Evolutionary conservation across 495 filamentous ascomycete species (phyloP), one percentile per base, ranked within the genome.

Genomic region (Penicillium turbatum): DNA sequence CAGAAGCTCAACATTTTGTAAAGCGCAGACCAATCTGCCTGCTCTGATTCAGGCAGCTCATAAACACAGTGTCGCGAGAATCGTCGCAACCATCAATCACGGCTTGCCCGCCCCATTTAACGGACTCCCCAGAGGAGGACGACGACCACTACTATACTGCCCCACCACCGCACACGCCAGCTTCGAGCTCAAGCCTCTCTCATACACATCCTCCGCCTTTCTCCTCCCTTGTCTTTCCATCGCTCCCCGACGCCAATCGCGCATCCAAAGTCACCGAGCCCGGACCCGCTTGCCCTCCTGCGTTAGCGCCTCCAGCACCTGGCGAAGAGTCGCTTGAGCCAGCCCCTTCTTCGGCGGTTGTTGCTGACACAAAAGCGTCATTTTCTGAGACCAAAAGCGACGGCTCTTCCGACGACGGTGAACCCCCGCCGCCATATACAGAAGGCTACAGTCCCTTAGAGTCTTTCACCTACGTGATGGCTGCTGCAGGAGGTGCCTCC

Each of bases 391-490:
- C 80, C 57, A 95, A 95, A 72, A 82, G 85, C 53, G 85, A 88
- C 51, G 77, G 80, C 9, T 74, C 78, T 56, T 75, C 88, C 59
- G 90, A 96, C 73, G 88, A 95, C 66, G 80, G 81, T 67, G 91
- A 96, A 73, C 93, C 93, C 17, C 93, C 93, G 55, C 93, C 93
- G 42, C 93, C 93, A 35, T 98, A 98, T 68, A 90, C 88, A 53
- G 93, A 97, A 82, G 90, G 91, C 57, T 85, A 79, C 51, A 96
- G 89, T 72, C 95, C 95, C 45, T 83, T 98, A 69, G 83, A 87
- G 41, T 90, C 88, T 40, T 98, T 98, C 65, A 87, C 88, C 62
- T 98, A 96, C 84, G 85, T 95, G 61, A 97, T 97, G 95, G 90
- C 92, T 72, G 87, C 90, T 66, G 90, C 92, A 71, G 92, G 90